Base-by-base conservation (phyloP, 176 grass and related monocot genomes). In the Cocos nucifera region DNA sequence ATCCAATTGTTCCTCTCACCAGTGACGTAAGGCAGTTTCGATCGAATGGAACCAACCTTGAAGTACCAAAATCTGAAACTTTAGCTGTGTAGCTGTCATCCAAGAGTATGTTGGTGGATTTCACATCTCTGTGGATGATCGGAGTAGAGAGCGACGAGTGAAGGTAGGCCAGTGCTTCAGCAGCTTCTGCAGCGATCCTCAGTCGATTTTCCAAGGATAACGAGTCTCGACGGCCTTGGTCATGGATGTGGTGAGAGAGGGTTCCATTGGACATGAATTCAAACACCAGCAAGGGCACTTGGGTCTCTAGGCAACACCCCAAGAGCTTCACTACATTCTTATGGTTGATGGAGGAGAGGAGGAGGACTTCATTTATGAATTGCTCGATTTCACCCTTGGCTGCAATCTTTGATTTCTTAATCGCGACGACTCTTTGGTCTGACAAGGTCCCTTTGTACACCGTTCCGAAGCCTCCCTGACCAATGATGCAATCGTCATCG, bases 121-220 rank as follows among this genome's bases (percentile, higher is more conserved):
- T 67, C 20, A 67, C 64, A 23, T 67, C 64, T 9, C 64, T 8
- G 25, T 67, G 64, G 15, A 67, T 51, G 50, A 67, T 67, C 6
- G 51, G 64, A 2, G 20, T 53, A 8, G 50, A 4, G n/a, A 21
- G 22, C 3, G 64, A 49, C 1, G 64, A 67, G 22, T 67, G 64
- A 19, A 67, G 51, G 24, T 67, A 67, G 17, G 50, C 64, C 17
- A 67, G 25, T 15, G 64, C 64, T 51, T 28, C 64, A 29, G 79
- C 65, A 4, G 79, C 64, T 49, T 82, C 66, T 20, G 59, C n/a
- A 10, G 79, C 73, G 5, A 82, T 76, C 60, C 66, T 70, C 9
- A 82, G 54, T 4, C 79, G 73, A 0, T 52, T 50, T 14, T 59
- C 66, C 59, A 73, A 76, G 6, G 79, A 16, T 22, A 76, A 51